These are phyloP conservation scores for Dendryphion nanum DNA, from an alignment of 2,329 filamentous ascomycete species.

Conservation along the genomic window DNA sequence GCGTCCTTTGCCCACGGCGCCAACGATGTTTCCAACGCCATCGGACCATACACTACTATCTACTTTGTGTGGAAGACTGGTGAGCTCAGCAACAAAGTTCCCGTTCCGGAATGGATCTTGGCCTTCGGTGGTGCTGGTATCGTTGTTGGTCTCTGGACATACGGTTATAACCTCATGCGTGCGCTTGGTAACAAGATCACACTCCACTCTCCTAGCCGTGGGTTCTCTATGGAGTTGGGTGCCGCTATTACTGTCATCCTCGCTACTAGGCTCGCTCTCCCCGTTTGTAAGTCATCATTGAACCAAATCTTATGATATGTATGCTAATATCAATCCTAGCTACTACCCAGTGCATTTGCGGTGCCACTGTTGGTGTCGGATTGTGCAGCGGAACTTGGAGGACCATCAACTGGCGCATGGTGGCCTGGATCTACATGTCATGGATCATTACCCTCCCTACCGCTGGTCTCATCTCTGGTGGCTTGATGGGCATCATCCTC, in stretches of 20 bases:
- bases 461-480: constrained; percentile 53
- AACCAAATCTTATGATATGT: neutral
- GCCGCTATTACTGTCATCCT: constrained; percentile 63
- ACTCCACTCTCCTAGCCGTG: constrained; percentile 60
- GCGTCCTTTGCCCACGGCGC: constrained; percentile 71
- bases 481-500: constrained; percentile 62
- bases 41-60: constrained; percentile 59
- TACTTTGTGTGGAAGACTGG: constrained; percentile 61
- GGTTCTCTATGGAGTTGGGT: constrained; percentile 41
- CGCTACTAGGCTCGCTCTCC: constrained; percentile 60
- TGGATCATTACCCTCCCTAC: constrained; percentile 47
- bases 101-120: constrained; percentile 62
- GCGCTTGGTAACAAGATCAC: constrained; percentile 63
- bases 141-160: constrained; percentile 60
- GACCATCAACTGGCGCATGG: constrained; percentile 45
- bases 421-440: constrained; percentile 44
- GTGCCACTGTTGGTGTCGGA: constrained; percentile 33
- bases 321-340: constrained; percentile 17
- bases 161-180: constrained; percentile 65
- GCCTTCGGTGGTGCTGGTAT: constrained; percentile 50
- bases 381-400: constrained; percentile 33
- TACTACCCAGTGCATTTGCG: constrained; percentile 58
- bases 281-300: constrained; percentile 11
- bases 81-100: constrained; percentile 45
- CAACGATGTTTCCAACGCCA: constrained; percentile 62